Base-by-base conservation (phyloP, 2,329 filamentous ascomycete species). In the Talaromyces rugulosus region DNA sequence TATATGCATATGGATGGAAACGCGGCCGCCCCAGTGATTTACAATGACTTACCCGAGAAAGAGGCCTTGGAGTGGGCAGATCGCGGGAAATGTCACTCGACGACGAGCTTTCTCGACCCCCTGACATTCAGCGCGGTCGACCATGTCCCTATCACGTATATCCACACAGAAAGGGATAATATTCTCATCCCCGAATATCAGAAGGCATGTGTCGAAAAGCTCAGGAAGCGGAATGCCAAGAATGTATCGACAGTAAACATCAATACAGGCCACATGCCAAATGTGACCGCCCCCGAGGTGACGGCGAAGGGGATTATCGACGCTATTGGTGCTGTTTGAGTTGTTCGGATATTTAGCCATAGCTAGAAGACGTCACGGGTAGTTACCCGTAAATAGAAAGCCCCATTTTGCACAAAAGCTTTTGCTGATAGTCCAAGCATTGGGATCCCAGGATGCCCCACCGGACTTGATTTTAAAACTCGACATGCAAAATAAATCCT, bases 401-500 rank as follows among this genome's bases (percentile, higher is more conserved):
- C 74, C 75, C 75, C 74, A 78, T 63, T 78, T 77, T 9, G 65
- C 62, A 30, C 64, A 68, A 63, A 75, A 77, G 7, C 65, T 66
- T 54, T 67, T 69, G 31, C 71, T 67, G 31, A 77, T 75, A 27
- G 61, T 71, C 74, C 74, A 77, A 16, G 68, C 71, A 36, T 58
- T 63, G 5, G 72, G 70, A 67, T 77, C 72, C 72, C 74, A 77
- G 9, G 67, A 62, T 14, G 64, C 65, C 1, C 60, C 59, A 1
- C 72, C 72, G 4, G 59, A 60, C n/a, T 63, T 64, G 50, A 77
- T 70, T 9, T 63, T 63, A 62, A 77, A 76, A 61, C 73, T 75
- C 3, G 66, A 66, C 64, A 72, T 69, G 16, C 68, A 68, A 59
- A 73, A 72, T 5, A 77, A 30, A 62, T 77, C 75, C 9, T 60